These are phyloP conservation scores for Phytophthora pistaciae DNA, from an alignment of 352 stramenopile genomes.

Conservation along the genomic window DNA sequence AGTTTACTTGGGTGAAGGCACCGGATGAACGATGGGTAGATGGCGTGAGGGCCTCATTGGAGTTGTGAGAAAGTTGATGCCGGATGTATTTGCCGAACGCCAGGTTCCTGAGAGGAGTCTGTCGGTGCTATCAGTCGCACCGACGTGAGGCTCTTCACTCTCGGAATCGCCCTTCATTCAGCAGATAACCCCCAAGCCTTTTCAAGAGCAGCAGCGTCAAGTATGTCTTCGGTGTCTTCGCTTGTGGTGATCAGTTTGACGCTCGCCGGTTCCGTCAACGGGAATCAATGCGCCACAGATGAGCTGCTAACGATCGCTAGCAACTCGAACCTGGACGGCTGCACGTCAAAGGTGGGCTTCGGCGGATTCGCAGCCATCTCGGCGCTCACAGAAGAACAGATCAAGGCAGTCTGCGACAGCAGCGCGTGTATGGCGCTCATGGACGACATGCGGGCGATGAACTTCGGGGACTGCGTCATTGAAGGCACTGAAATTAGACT, in stretches of 20 bases:
- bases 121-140: not conserved
- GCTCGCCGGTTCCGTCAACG: not conserved
- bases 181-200: not conserved
- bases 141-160: not conserved
- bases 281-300: conserved; percentile 19
- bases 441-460: conserved; percentile 26
- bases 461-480: conserved; percentile 34
- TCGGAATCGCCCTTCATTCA: not conserved
- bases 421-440: conserved; percentile 28
- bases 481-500: conserved; percentile 25
- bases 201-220: not conserved
- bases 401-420: conserved; percentile 32
- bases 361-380: conserved; percentile 13
- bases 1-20: conserved; percentile 4
- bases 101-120: too few relatives aligned
- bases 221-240: not conserved
- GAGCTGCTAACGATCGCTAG: conserved; percentile 22
- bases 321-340: conserved; percentile 18
- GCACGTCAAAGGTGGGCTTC: conserved; percentile 29
- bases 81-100: not conserved
- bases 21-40: conserved; percentile 19
- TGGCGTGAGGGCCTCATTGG: not conserved
- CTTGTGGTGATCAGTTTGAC: not conserved
- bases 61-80: not conserved
- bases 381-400: conserved; percentile 20